Conservation (phyloP, 2,329 filamentous ascomycete species). For the Claviceps africana region DNA sequence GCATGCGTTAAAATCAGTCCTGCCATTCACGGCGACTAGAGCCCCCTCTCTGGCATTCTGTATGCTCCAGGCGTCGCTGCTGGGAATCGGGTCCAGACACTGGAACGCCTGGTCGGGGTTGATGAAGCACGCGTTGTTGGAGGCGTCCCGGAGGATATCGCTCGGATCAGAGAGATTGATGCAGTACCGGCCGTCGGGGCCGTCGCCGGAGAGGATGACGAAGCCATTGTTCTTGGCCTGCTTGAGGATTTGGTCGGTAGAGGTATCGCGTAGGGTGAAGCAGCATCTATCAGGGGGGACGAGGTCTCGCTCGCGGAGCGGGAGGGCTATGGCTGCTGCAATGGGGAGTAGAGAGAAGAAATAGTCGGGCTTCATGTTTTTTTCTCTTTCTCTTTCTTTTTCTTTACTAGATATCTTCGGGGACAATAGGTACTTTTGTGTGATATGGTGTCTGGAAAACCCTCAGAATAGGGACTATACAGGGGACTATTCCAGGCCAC, state of each 20-base stretch:
- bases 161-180: slow-evolving; percentile 13
- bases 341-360: slow-evolving; percentile 10
- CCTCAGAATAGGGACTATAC: neutral
- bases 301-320: slow-evolving; percentile 4
- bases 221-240: slow-evolving; percentile 14
- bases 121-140: slow-evolving; percentile 21
- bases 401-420: too few relatives aligned
- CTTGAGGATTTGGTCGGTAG: slow-evolving; percentile 12
- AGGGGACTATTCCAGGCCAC: neutral
- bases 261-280: slow-evolving; percentile 17
- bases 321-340: slow-evolving; percentile 11
- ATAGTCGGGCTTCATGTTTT: neutral
- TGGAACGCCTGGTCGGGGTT: slow-evolving; percentile 13
- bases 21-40: slow-evolving; percentile 14
- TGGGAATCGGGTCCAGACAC: slow-evolving; percentile 20
- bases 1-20: slow-evolving; percentile 14
- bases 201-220: slow-evolving; percentile 13
- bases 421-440: too few relatives aligned
- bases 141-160: slow-evolving; percentile 15
- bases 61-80: slow-evolving; percentile 16
- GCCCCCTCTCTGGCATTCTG: slow-evolving; percentile 9
- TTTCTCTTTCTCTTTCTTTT: neutral
- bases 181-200: slow-evolving; percentile 18
- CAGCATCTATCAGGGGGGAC: slow-evolving; percentile 16
- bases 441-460: neutral